Evolutionary conservation across 192 early-diverging fungal species (phyloP), one percentile per base, ranked within the genome.

Genomic region (Coemansia sp.): DNA sequence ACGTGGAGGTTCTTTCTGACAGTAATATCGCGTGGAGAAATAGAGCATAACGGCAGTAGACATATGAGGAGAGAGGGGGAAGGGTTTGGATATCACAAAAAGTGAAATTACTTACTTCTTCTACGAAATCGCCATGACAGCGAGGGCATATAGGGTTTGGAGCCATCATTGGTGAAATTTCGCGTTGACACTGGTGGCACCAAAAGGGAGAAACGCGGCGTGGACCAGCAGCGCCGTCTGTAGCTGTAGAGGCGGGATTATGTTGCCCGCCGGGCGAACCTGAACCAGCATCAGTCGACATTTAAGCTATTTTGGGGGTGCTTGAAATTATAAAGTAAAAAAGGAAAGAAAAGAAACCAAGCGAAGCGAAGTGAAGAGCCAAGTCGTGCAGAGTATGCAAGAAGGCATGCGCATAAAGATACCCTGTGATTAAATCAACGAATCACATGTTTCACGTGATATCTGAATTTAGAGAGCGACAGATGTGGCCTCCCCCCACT

Each of bases 111-210:
- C 73, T 68, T 84, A 93, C 91, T 85, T 94, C 87, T 83, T 95
- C 93, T n/a, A 95, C 92, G 75, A 95, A 95, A 65, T 92, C 88
- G 52, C 83, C 78, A 68, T 89, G 79, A 68, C 94, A 95, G 34
- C 62, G 74, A 18, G 92, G 92, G 66, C 94, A 95, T 46, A 89
- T 89, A n/a, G 91, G 94, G 52, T 89, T 86, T 4, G 91, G 90
- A 9, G 89, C 91, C 88, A 93, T 87, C 74, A 94, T 76, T 49
- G 89, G 84, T 2, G 69, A 70, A 12, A 92, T 88, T 84, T 91
- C 89, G 9, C 62, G 58, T 66, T 72, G 71, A 67, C 91, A 92
- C 20, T 79, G 82, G 70, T 92, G 90, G 68, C 89, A 92, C 86
- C 87, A 92, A 61, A 85, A 88, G 27, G 34, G 49, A 52, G 76